phyloP scores from a whole-genome alignment of 441 rosid species.

The Populus trichocarpa region DNA sequence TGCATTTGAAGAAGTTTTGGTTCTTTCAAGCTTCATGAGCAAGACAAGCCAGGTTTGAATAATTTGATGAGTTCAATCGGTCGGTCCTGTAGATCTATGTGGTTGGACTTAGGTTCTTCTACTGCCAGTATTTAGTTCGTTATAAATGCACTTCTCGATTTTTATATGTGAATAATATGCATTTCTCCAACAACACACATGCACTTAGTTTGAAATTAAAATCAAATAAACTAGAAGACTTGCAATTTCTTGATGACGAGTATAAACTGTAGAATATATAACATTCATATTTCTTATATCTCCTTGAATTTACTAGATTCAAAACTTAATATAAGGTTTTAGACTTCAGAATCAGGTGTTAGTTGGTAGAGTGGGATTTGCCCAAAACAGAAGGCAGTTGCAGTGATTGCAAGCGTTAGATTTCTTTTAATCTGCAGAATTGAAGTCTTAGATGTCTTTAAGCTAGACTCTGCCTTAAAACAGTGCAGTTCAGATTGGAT shows the following conservation, averaged over 20 bases:
- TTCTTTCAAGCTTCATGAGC: constrained; percentile 85
- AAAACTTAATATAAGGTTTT: background rate
- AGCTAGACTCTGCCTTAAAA: background rate
- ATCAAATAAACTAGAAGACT: background rate
- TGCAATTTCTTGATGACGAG: background rate
- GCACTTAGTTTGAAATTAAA: background rate
- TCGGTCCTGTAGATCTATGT: background rate
- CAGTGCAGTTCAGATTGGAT: background rate
- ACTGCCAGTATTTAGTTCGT: background rate
- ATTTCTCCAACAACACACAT: background rate
- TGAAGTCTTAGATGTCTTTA: background rate
- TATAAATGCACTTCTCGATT: background rate
- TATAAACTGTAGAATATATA: background rate
- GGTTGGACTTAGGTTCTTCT: background rate
- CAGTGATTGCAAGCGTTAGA: background rate
- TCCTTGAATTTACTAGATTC: background rate
- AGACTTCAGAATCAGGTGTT: background rate
- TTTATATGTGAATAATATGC: background rate
- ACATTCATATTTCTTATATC: background rate
- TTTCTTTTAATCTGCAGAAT: background rate
- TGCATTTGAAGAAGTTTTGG: constrained; percentile 72
- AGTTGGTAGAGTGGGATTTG: background rate
- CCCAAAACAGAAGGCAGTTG: background rate
- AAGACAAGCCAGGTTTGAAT: constrained; percentile 71
- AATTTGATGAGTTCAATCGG: background rate